Evolutionary conservation across 2,329 filamentous ascomycete genomes (phyloP).

Genomic region (Alternaria tenuissima): DNA sequence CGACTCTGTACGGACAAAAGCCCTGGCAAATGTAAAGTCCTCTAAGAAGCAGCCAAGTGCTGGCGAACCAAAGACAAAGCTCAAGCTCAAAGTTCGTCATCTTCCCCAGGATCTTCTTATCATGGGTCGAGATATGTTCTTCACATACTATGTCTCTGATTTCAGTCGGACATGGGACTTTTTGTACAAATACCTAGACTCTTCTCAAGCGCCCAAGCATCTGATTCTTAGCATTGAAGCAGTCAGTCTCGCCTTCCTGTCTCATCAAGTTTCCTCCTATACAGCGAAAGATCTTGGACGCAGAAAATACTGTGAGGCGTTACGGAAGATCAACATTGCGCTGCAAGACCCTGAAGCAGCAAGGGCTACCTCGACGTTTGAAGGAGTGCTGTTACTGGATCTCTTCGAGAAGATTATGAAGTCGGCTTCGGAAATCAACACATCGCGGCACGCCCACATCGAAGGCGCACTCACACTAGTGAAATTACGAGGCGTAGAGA

Average conservation of each 20-base stretch:
- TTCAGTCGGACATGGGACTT: slow-evolving; percentile 38
- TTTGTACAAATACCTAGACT: slow-evolving; percentile 26
- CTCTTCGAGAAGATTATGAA: slow-evolving; percentile 41
- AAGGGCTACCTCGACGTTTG: slow-evolving; percentile 25
- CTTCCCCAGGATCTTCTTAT: slow-evolving; percentile 28
- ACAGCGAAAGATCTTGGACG: slow-evolving; percentile 27
- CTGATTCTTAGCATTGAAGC: slow-evolving; percentile 38
- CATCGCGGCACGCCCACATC: slow-evolving; percentile 30
- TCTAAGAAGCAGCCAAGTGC: neutral
- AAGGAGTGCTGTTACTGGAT: slow-evolving; percentile 34
- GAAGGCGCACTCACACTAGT: slow-evolving; percentile 37
- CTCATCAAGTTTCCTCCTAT: slow-evolving; percentile 27
- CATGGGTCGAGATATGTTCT: slow-evolving; percentile 34
- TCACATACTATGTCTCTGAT: slow-evolving; percentile 35
- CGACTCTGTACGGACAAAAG: slow-evolving; percentile 27
- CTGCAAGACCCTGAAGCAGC: slow-evolving; percentile 26
- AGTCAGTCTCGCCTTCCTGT: slow-evolving; percentile 39
- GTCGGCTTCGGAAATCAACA: slow-evolving; percentile 8
- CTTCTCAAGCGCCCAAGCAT: slow-evolving; percentile 26
- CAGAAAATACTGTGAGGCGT: slow-evolving; percentile 36
- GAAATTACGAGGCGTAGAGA: slow-evolving; percentile 30
- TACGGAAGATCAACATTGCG: slow-evolving; percentile 28
- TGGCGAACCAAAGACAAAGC: neutral
- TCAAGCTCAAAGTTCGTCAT: slow-evolving; percentile 19
- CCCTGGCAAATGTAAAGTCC: neutral